Evolutionary conservation across 257 asterid genomes (phyloP), one percentile per base, ranked within the genome.

Genomic region (Scutellaria minor): DNA sequence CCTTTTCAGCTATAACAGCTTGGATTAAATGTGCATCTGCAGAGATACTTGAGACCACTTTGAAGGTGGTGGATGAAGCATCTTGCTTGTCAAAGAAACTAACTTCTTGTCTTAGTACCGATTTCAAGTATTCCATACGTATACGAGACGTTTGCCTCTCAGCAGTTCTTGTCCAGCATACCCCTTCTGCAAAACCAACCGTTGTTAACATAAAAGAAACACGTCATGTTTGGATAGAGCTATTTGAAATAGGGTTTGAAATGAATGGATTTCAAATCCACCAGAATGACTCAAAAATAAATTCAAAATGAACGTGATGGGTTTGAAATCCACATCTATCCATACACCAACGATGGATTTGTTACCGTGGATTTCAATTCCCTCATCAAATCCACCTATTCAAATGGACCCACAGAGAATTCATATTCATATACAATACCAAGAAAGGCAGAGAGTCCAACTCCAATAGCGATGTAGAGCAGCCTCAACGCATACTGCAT

Each of bases 111-210:
- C 97, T 84, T 44, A 90, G 82, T 22, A 89, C 81, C 5, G 96
- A 83, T 85, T 83, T 85, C 57, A 90, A 76, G 70, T 88, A 90
- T 53, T 85, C 87, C 63, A 66, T 84, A 42, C 94, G 75, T 14
- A 90, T 84, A 5, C 84, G 85, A 39, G 90, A 89, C 8, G 92
- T 84, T 63, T 90, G 97, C 73, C 94, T 87, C 80, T 87, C 96
- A 1, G 94, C 96, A 4, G 88, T 90, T 83, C 92, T 85, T 55
- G 90, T 90, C 97, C 94, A 90, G 35, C 97, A 87, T 41, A 87
- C 13, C 15, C 92, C 94, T 39, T 86, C 96, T 90, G 83, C 71
- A 77, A 60, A 41, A 61, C 5, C 47, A 74, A 12, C 22, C 45
- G 31, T 48, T 24, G 50, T 3, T 42, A 9, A 53, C 10, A 41